These are phyloP conservation scores for Bipolaris victoriae DNA, from an alignment of 2,329 filamentous ascomycete genomes.

Conservation along the genomic window DNA sequence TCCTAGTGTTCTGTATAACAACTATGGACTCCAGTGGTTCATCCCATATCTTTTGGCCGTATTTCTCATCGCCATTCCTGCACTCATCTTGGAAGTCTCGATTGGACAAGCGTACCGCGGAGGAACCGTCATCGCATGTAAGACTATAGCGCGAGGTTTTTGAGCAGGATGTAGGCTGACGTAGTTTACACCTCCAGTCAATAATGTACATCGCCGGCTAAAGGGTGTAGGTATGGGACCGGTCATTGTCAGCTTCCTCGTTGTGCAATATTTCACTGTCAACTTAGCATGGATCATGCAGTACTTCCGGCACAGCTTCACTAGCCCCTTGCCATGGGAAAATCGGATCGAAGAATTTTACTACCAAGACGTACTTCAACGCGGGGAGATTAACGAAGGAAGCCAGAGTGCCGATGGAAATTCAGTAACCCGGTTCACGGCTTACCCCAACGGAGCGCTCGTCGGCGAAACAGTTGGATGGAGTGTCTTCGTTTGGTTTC, in stretches of 20 bases:
- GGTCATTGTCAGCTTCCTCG: constrained; percentile 58
- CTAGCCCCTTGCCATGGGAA: constrained; percentile 62
- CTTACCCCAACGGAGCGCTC: constrained; percentile 56
- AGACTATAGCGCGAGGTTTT: neutral
- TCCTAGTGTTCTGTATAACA: constrained; percentile 65
- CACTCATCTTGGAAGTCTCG: constrained; percentile 62
- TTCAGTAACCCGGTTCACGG: constrained; percentile 53
- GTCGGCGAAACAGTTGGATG: constrained; percentile 65
- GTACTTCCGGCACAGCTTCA: constrained; percentile 64
- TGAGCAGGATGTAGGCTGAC: neutral
- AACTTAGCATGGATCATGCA: constrained; percentile 66
- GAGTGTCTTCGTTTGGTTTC: constrained; percentile 65
- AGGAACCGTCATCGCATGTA: constrained; percentile 60
- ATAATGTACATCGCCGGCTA: constrained; percentile 59
- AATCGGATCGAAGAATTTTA: constrained; percentile 61
- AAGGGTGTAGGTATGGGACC: constrained; percentile 62
- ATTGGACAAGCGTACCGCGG: constrained; percentile 62
- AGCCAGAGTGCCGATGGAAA: constrained; percentile 43
- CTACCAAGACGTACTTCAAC: constrained; percentile 56
- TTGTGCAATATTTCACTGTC: constrained; percentile 64
- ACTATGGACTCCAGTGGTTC: constrained; percentile 66
- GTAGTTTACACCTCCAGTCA: constrained; percentile 22
- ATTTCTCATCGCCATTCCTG: constrained; percentile 62
- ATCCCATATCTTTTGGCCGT: constrained; percentile 63
- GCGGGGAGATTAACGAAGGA: constrained; percentile 52